Evolutionary conservation across 2,329 filamentous ascomycete species (phyloP), one percentile per base, ranked within the genome.

Genomic region (Hypoxylon sp.): DNA sequence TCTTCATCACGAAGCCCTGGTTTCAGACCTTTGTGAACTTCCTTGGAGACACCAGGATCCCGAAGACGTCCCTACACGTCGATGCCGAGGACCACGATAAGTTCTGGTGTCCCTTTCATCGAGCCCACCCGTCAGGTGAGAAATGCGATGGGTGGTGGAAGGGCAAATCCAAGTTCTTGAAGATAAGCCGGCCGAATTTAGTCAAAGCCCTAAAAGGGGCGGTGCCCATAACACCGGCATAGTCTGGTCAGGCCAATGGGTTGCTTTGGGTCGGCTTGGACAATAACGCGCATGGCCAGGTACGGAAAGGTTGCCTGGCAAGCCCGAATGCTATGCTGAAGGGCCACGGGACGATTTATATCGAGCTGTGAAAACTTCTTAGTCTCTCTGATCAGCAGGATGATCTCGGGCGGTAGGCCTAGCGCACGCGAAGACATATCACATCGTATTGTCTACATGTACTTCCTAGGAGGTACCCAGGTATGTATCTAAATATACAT

Each of bases 11-110:
- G 7, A 55, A 47, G 9, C 27, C 55, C 10, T 64, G 64, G 5
- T 72, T 72, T n/a, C 70, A 72, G 43, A 57, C 52, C 40, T 70
- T 72, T 38, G 59, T 71, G 2, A 61, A 43, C n/a, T 68, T 72
- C 23, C 63, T 72, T 3, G 29, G 43, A 11, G 55, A 60, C 3
- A 55, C 58, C 1, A 43, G 27, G 6, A 45, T 67, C 7, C 55
- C 50, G 13, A 58, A 67, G 42, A 43, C 67, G 3, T 45, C 50
- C 0, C 31, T 69, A 1, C 60, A 45, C n/a, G 49, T 70, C 43
- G 58, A 65, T 4, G 60, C 57, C 21, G 18, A 42, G 2, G 66
- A 69, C 11, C 69, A 72, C 21, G 56, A 63, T 4, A 38, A 29
- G 2, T 69, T 72, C 50, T 72, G 69, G 69, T 71, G 69, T 20